These are phyloP conservation scores for Sugiyamaella sp. DNA, from an alignment of 1,139 yeast species.

Conservation along the genomic window DNA sequence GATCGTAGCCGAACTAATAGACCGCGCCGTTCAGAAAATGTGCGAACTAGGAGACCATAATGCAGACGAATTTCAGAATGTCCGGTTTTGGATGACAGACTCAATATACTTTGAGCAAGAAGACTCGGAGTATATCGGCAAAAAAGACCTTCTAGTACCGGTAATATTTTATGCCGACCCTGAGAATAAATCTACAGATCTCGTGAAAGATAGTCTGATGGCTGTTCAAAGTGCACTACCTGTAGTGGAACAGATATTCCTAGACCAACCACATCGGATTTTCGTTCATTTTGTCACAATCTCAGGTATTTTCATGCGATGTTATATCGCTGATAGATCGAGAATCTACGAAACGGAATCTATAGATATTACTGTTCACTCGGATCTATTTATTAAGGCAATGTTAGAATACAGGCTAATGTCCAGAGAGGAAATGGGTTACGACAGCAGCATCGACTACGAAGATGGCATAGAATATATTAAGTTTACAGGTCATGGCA, in stretches of 20 bases:
- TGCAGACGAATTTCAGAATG: background rate
- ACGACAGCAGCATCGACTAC: background rate
- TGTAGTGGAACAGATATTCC: background rate
- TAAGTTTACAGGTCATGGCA: background rate
- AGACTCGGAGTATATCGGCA: slow-evolving; percentile 1
- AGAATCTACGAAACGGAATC: slow-evolving; percentile 3
- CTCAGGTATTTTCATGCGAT: background rate
- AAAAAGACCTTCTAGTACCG: background rate
- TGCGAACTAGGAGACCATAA: background rate
- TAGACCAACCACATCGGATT: background rate
- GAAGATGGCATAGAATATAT: background rate
- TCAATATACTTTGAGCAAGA: slow-evolving; percentile 6
- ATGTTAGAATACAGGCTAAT: slow-evolving; percentile 8
- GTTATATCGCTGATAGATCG: slow-evolving; percentile 10
- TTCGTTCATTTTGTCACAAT: slow-evolving; percentile 9
- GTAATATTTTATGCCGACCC: slow-evolving; percentile 3
- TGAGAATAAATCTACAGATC: background rate
- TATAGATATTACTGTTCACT: background rate
- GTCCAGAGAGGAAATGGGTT: slow-evolving; percentile 9
- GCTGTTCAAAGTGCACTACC: slow-evolving; percentile 1
- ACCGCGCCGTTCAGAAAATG: background rate
- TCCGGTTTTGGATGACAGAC: slow-evolving; percentile 6
- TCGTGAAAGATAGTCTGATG: background rate
- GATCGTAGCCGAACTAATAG: background rate
- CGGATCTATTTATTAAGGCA: background rate